Evolutionary conservation across 352 stramenopile genomes (phyloP).

Genomic region (Phytophthora vignae): DNA sequence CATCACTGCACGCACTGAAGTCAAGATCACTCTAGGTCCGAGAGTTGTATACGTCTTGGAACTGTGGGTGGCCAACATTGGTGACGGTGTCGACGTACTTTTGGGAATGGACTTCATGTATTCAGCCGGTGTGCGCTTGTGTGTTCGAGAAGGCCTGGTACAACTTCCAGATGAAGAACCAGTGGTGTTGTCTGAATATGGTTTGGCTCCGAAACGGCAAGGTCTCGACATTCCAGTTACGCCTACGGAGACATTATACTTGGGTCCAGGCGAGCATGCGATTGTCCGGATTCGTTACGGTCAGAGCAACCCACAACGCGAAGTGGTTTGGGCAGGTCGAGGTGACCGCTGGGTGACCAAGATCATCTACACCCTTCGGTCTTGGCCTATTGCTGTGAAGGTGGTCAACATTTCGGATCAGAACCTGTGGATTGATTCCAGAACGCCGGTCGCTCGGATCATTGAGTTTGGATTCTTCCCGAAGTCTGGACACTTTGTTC

Average conservation of each 20-base stretch:
- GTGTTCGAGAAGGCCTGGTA: too few species aligned
- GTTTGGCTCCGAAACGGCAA: too few species aligned
- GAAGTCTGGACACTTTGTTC: too few species aligned
- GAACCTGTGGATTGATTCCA: not conserved
- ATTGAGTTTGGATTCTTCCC: not conserved
- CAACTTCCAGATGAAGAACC: too few species aligned
- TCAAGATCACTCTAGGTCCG: conserved; percentile 9
- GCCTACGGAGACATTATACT: not conserved
- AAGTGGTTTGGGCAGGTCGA: not conserved
- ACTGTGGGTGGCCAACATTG: too few species aligned
- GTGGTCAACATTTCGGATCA: not conserved
- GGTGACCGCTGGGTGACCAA: not conserved
- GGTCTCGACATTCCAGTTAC: too few species aligned
- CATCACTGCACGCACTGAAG: not conserved
- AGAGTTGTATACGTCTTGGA: too few species aligned
- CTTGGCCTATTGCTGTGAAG: not conserved
- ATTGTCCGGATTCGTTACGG: not conserved
- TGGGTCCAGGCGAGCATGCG: not conserved
- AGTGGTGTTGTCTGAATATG: too few species aligned
- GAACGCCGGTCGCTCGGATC: not conserved
- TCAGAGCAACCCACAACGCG: not conserved
- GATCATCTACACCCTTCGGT: not conserved
- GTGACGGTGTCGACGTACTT: too few species aligned
- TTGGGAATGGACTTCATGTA: too few species aligned
- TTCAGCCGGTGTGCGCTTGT: too few species aligned